These are phyloP conservation scores for Aspergillus ibericus DNA, from an alignment of 2,329 filamentous ascomycete species.

Conservation along the genomic window DNA sequence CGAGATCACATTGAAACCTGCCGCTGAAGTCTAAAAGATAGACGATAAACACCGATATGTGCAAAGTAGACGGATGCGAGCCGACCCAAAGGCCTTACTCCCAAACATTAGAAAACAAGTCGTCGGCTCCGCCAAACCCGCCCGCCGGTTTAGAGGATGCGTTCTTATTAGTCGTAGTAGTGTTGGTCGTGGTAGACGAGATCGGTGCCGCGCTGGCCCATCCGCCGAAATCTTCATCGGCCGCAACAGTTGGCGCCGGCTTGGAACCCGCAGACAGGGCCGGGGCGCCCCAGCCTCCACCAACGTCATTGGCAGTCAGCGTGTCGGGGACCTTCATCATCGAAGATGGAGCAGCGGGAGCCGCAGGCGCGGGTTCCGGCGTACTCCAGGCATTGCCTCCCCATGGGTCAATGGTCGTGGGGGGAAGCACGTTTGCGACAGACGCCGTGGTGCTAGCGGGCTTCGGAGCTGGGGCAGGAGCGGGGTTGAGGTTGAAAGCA, in stretches of 20 bases:
- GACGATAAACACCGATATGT: conserved; percentile 15
- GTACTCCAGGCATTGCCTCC: conserved; percentile 81
- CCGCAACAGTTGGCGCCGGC: conserved; percentile 65
- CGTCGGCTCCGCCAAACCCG: conserved; percentile 66
- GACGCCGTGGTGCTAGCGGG: conserved; percentile 46
- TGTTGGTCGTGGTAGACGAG: conserved; percentile 38
- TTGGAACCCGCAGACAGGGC: conserved; percentile 26
- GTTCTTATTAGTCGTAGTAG: conserved; percentile 39
- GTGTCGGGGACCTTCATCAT: conserved; percentile 48
- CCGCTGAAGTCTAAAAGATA: conserved; percentile 17
- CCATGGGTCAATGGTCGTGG: conserved; percentile 69
- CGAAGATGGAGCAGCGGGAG: conserved; percentile 34
- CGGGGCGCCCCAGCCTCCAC: conserved; percentile 62
- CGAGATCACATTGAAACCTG: conserved; percentile 3
- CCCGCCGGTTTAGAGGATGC: conserved; percentile 54
- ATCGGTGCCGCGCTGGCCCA: conserved; percentile 76
- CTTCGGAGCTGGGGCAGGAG: conserved; percentile 43
- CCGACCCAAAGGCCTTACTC: conserved; percentile 52
- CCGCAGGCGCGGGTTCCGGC: conserved; percentile 56
- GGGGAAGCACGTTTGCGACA: conserved; percentile 39
- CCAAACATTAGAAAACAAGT: conserved; percentile 96
- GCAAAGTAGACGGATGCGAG: conserved; percentile 22
- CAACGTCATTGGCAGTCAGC: conserved; percentile 61
- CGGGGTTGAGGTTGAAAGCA: conserved; percentile 71
- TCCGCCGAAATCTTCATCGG: conserved; percentile 94